Evolutionary conservation across 495 filamentous ascomycete genomes (phyloP), one percentile per base, ranked within the genome.

Genomic region (Xylaria venustula): DNA sequence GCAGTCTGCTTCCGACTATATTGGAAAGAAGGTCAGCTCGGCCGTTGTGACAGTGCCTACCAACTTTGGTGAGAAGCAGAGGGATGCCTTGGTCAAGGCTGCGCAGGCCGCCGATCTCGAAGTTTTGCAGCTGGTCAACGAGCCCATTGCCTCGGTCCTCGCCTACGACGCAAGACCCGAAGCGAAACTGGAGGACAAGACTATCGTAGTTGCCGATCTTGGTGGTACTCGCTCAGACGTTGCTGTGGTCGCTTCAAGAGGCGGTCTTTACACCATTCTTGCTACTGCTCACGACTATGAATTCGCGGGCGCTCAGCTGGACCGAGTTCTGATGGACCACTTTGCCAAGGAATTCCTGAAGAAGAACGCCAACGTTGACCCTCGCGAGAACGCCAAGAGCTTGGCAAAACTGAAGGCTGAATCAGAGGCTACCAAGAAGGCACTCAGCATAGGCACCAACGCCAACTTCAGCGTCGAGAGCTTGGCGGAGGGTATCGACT

Each of bases 301-400:
- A 70, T 88, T 90, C 59, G 85, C 88, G 49, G 94, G 94, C 66
- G 75, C 83, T 23, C 85, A 90, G 46, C 78, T 98, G 34, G 94
- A 98, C 77, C 83, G 93, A 68, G 87, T 95, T 36, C 82, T 98
- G 47, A 89, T 97, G 65, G 93, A 98, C 72, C 87, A 97, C 81
- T 97, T 97, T 67, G 89, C 94, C 59, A 98, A 98, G 83, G 94
- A 97, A 74, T 98, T 98, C 78, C 81, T 93, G 64, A 97, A 98
- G 85, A 74, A 75, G 65, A 92, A 95, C 80, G 79, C 93, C 74
- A 91, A 92, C 73, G 84, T 81, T 48, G 94, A 98, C 71, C 94
- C 95, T 23, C 83, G 94, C 60, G 83, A 88, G 70, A 89, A 91
- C 66, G 82, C 84, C 11, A 87, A 88, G 64, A 87, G 88, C 65